Evolutionary conservation across 306 rosid genomes (phyloP).

Genomic region (Trichosanthes truncata): DNA sequence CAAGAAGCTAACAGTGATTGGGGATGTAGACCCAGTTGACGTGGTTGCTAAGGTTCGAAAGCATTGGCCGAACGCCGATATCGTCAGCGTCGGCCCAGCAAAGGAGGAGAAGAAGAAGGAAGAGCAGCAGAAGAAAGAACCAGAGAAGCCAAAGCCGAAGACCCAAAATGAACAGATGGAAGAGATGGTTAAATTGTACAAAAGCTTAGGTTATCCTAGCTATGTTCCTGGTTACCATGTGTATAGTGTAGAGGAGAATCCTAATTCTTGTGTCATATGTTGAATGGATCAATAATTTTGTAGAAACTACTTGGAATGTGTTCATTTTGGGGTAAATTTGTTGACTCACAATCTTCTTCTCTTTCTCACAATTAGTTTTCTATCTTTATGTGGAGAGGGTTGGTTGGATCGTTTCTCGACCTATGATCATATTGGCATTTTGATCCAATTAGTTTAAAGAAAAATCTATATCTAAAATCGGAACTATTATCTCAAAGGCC

Average conservation of each 20-base stretch:
- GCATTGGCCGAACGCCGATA: slow-evolving; percentile 57
- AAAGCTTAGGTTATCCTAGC: slow-evolving; percentile 6
- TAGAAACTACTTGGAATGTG: neutral
- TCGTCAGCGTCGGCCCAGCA: slow-evolving; percentile 69
- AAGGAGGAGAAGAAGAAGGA: slow-evolving; percentile 27
- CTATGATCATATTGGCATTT: too few species aligned
- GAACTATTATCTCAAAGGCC: too few species aligned
- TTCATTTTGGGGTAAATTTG: too few species aligned
- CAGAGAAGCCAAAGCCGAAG: neutral
- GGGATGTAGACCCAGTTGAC: slow-evolving; percentile 49
- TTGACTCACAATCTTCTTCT: too few species aligned
- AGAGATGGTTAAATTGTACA: slow-evolving; percentile 31
- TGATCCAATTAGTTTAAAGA: too few species aligned
- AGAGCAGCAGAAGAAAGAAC: slow-evolving; percentile 15
- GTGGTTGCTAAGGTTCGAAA: slow-evolving; percentile 56
- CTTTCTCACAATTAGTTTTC: too few species aligned
- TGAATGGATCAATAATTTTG: slow-evolving; percentile 7
- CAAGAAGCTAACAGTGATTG: slow-evolving; percentile 60
- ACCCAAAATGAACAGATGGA: slow-evolving; percentile 32
- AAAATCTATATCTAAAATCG: too few species aligned
- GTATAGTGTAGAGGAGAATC: slow-evolving; percentile 54
- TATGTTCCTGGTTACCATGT: slow-evolving; percentile 20
- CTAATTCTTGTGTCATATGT: slow-evolving; percentile 61
- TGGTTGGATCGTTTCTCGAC: too few species aligned
- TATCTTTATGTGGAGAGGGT: too few species aligned